These are phyloP conservation scores for Ascochyta fabae DNA, from an alignment of 2,329 filamentous ascomycete genomes.

Conservation along the genomic window DNA sequence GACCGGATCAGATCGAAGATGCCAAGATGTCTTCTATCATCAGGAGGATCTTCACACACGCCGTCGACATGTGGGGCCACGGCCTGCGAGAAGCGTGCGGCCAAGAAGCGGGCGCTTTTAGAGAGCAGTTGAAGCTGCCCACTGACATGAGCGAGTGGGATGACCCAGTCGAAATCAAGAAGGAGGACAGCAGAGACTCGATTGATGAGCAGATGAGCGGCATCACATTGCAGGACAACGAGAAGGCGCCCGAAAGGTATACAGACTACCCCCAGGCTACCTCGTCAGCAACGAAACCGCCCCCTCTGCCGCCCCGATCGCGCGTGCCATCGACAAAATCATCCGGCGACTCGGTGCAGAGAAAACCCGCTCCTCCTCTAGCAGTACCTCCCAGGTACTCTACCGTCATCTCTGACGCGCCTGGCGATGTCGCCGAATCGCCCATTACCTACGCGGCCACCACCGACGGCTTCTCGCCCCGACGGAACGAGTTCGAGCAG, in stretches of 20 bases:
- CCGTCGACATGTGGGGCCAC: constrained; percentile 55
- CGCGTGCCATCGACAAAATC: constrained; percentile 33
- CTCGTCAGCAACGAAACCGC: constrained; percentile 28
- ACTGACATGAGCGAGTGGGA: constrained; percentile 54
- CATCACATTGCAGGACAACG: constrained; percentile 54
- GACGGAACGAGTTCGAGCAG: constrained; percentile 23
- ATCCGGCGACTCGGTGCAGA: constrained; percentile 40
- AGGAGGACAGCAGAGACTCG: constrained; percentile 30
- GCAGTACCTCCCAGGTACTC: constrained; percentile 54
- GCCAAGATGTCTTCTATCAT: constrained; percentile 60
- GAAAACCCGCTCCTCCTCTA: constrained; percentile 53
- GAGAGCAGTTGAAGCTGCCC: constrained; percentile 50
- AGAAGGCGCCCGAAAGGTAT: constrained; percentile 29
- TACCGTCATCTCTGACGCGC: constrained; percentile 49
- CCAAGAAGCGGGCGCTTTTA: constrained; percentile 48
- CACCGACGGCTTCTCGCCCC: constrained; percentile 49
- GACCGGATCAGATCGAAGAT: constrained; percentile 62
- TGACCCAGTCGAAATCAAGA: constrained; percentile 52
- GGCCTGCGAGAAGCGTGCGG: constrained; percentile 53
- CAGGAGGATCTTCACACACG: constrained; percentile 57
- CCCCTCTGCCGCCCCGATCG: constrained; percentile 50
- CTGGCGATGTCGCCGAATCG: constrained; percentile 46
- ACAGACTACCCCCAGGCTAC: constrained; percentile 23
- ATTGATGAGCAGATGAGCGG: constrained; percentile 50
- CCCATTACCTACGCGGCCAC: constrained; percentile 49